Evolutionary conservation across 352 stramenopile species (phyloP), one percentile per base, ranked within the genome.

Genomic region (Phytophthora foliorum): DNA sequence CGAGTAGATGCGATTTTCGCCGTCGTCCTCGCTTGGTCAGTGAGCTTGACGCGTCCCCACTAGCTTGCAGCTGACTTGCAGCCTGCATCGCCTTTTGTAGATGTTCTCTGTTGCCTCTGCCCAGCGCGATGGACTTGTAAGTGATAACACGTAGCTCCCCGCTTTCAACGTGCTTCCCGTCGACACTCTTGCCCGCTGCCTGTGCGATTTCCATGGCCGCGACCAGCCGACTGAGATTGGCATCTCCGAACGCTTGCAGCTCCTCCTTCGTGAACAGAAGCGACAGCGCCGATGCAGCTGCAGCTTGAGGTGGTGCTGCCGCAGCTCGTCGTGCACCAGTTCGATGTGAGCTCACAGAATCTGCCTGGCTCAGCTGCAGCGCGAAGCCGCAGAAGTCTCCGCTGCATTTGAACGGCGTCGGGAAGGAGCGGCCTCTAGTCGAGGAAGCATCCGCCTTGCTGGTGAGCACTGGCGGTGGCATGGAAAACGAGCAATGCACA

Each of bases 41-140:
- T n/a, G 52, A 48, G 1, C 3, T 50, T 49, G 22, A 39, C n/a
- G 31, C 17, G 17, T 54, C 49, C 4, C 19, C n/a, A 11, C 17
- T 46, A 21, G 32, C 27, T 9, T 65, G 62, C 16, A 66, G 27
- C 10, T 58, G 57, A 24, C 14, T 52, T 48, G 48, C 53, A 32
- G 19, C 38, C 32, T 74, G 51, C 0, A 84, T 48, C 0, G 38
- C 31, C 7, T 59, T 51, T 1, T 68, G 34, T 1, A 90, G 31
- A 32, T 89, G 82, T 49, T 86, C 67, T 45, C 79, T 77, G 57
- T 93, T 89, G 24, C 63, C 59, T 57, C 84, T 92, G 9, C 80
- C 85, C 13, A 96, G 64, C 10, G 82, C 78, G 51, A 97, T 88
- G n/a, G 83, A 93, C 62, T 86, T 85, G 75, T 91, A 95, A 38